phyloP scores from a whole-genome alignment of 352 stramenopile species.

The Phytophthora macrochlamydospora region DNA sequence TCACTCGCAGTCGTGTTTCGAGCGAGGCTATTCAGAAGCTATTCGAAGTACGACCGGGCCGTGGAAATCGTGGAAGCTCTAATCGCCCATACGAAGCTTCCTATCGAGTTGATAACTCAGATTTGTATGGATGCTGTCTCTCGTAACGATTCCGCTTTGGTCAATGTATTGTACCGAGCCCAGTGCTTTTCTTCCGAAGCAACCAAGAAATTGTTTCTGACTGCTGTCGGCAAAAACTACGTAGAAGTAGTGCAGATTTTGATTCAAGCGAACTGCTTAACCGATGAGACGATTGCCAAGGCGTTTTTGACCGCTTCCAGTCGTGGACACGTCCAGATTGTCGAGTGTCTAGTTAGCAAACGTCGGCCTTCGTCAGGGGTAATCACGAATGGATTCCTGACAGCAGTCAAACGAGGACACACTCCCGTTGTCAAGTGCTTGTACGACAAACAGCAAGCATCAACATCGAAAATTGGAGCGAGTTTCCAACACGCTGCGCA shows the following conservation, averaged over 20 bases:
- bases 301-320: not conserved
- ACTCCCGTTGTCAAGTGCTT: not conserved
- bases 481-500: too few species aligned
- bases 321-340: not conserved
- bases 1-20: too few species aligned
- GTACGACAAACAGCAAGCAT: not conserved
- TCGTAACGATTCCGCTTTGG: not conserved
- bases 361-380: not conserved
- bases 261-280: not conserved
- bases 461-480: too few species aligned
- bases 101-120: not conserved
- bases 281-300: not conserved
- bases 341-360: not conserved
- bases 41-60: not conserved
- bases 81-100: not conserved
- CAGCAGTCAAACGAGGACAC: not conserved
- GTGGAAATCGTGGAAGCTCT: not conserved
- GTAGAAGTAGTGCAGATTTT: not conserved
- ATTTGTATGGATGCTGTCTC: not conserved
- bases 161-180: not conserved
- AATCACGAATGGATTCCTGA: not conserved
- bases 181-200: not conserved
- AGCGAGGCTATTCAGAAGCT: not conserved
- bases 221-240: not conserved
- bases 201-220: not conserved